Evolutionary conservation across 192 early-diverging fungal species (phyloP).

Genomic region (Coemansia sp.): DNA sequence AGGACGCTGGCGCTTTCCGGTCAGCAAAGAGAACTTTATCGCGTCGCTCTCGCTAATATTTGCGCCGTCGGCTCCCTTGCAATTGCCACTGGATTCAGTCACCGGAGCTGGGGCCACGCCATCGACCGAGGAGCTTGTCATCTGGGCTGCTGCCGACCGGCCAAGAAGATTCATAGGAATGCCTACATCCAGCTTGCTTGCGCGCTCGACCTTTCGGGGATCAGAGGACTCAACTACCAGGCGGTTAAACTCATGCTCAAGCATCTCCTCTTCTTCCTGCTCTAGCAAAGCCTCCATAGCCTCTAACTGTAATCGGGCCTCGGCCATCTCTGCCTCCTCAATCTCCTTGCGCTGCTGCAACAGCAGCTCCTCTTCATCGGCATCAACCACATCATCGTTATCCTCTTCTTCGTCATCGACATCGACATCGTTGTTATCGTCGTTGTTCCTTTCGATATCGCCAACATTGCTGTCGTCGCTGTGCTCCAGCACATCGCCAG

Average conservation of each 20-base stretch:
- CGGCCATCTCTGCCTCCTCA: slow-evolving; percentile 56
- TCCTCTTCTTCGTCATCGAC: not conserved
- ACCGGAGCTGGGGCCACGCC: not conserved
- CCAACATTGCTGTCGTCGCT: slow-evolving; percentile 6
- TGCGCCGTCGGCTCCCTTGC: slow-evolving; percentile 1
- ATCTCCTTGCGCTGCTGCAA: slow-evolving; percentile 24
- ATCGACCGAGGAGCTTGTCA: slow-evolving; percentile 2
- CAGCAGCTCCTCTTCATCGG: slow-evolving; percentile 7
- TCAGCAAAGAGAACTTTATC: slow-evolving; percentile 45
- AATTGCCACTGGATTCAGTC: not conserved
- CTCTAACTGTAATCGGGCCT: slow-evolving; percentile 53
- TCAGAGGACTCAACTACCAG: slow-evolving; percentile 93
- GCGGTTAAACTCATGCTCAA: slow-evolving; percentile 86
- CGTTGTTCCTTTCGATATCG: slow-evolving; percentile 45
- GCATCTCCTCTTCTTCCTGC: slow-evolving; percentile 78
- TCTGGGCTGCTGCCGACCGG: slow-evolving; percentile 13
- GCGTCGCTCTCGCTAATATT: slow-evolving; percentile 15
- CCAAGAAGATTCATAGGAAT: slow-evolving; percentile 76
- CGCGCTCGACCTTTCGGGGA: slow-evolving; percentile 63
- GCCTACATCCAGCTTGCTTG: slow-evolving; percentile 77
- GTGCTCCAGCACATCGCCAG: slow-evolving; percentile 50
- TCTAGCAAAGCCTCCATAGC: slow-evolving; percentile 73
- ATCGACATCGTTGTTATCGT: slow-evolving; percentile 11
- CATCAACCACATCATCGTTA: not conserved
- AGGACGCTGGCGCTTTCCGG: slow-evolving; percentile 48